These are phyloP conservation scores for Beauveria asiatica DNA, from an alignment of 2,329 filamentous ascomycete genomes.

Conservation along the genomic window DNA sequence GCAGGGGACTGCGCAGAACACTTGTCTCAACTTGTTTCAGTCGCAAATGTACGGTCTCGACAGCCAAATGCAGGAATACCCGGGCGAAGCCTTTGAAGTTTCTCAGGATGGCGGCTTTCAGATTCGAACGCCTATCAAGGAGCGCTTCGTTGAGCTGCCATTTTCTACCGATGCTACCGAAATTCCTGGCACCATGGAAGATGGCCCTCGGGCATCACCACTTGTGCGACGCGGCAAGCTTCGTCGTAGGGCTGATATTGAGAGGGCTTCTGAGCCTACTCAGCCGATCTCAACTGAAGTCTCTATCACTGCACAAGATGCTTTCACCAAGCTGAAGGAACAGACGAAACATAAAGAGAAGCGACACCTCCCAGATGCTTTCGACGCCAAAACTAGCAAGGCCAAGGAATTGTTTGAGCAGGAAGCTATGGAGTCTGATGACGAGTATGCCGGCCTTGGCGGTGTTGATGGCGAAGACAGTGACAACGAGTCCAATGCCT, in stretches of 20 bases:
- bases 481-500: constrained; percentile 60
- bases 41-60: constrained; percentile 52
- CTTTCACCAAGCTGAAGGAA: constrained; percentile 65
- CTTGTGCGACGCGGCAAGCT: constrained; percentile 52
- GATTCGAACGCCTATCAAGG: constrained; percentile 61
- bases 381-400: constrained; percentile 79
- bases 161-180: constrained; percentile 66
- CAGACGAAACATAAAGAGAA: constrained; percentile 49
- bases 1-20: constrained; percentile 31
- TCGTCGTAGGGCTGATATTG: constrained; percentile 31
- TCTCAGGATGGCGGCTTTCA: constrained; percentile 78
- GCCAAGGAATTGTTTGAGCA: constrained; percentile 85
- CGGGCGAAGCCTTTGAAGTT: constrained; percentile 56
- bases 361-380: constrained; percentile 43
- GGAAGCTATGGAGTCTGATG: constrained; percentile 93
- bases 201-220: constrained; percentile 52
- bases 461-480: constrained; percentile 83
- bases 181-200: constrained; percentile 28
- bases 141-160: constrained; percentile 56
- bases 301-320: constrained; percentile 21
- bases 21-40: constrained; percentile 51
- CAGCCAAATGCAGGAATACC: constrained; percentile 39
- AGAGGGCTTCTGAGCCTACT: constrained; percentile 15
- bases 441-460: constrained; percentile 92
- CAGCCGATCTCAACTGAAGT: background rate